A percentile compares a stretch with the other conserved stretches of the same genome.
Evolutionary conservation across 495 filamentous ascomycete genomes (phyloP).

Genomic region (Letharia columbiana): DNA sequence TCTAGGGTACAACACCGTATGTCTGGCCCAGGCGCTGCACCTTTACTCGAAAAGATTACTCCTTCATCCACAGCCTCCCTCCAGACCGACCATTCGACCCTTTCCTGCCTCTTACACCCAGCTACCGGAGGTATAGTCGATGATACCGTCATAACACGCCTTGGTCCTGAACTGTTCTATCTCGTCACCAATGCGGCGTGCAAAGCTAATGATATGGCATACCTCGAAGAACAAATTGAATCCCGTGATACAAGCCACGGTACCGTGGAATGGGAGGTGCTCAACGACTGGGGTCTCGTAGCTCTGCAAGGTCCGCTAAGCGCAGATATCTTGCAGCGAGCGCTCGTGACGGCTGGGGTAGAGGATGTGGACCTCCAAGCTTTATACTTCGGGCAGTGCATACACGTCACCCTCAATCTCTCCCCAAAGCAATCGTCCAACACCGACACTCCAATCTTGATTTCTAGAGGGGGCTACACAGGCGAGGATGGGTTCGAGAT

Average conservation of each 20-base stretch:
- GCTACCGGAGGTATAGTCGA: slow-evolving; percentile 85
- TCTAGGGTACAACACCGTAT: slow-evolving; percentile 61
- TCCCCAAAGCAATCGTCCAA: slow-evolving; percentile 19
- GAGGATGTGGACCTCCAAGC: slow-evolving; percentile 50
- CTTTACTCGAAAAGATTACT: slow-evolving; percentile 71
- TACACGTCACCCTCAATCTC: slow-evolving; percentile 39
- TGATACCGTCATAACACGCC: slow-evolving; percentile 78
- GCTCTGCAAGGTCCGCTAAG: slow-evolving; percentile 83
- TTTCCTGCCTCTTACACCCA: slow-evolving; percentile 71
- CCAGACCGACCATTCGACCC: slow-evolving; percentile 53
- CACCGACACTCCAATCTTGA: slow-evolving; percentile 49
- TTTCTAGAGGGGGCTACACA: slow-evolving; percentile 88
- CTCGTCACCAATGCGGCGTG: slow-evolving; percentile 95
- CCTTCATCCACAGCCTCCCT: slow-evolving; percentile 57
- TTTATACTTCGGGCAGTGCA: slow-evolving; percentile 74
- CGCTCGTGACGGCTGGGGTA: slow-evolving; percentile 38
- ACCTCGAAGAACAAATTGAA: slow-evolving; percentile 55
- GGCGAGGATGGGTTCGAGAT: slow-evolving; percentile 99
- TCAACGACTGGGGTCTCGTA: slow-evolving; percentile 58
- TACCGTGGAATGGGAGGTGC: slow-evolving; percentile 61
- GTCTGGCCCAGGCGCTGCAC: slow-evolving; percentile 64
- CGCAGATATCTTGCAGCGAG: slow-evolving; percentile 51
- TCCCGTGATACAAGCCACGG: slow-evolving; percentile 36
- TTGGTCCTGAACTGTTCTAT: slow-evolving; percentile 66
- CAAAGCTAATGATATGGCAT: slow-evolving; percentile 73